Base-by-base conservation (phyloP, 306 rosid species). In the Gillenia trifoliata region DNA sequence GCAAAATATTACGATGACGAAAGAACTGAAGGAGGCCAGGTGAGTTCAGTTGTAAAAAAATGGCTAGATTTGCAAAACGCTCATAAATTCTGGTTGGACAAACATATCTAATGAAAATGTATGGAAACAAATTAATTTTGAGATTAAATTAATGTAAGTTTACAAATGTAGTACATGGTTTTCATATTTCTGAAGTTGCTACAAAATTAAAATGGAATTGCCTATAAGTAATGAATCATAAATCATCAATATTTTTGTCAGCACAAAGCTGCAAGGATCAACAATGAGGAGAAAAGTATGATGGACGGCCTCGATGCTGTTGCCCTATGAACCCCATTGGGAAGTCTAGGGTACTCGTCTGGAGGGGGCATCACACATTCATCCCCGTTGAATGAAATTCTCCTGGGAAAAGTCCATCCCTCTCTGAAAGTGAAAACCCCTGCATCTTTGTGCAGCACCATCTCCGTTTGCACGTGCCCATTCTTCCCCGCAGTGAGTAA, bases 401-500 rank as follows among this genome's bases (percentile, higher is more conserved):
- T 93, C 76, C 93, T 87, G 1, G 93, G 96, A 75, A 93, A 90
- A 20, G 88, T 66, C 95, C 98, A 93, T 50, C 98, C 98, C 73
- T 78, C 88, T 30, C 54, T 81, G 78, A 90, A 93, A 23, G 84
- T 90, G 77, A 90, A 93, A 36, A 70, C 73, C 47, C 84, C 86
- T 13, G 23, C 11, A 73, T 90, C 95, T 77, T 90, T 93, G 64
- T 65, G 89, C 2, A 93, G 84, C 64, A 93, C 57, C 68, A 90
- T 78, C 80, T 93, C 95, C n/a, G 88, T 80, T 73, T 93, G 96
- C 15, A 78, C 95, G 71, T 89, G 86, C 20, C 94, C 96, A 52
- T 64, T 78, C 1, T 77, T 20, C 23, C 95, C 96, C 19, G 85
- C 75, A 65, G 77, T 13, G 47, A 90, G 77, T 80, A 93, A 78